A percentile compares a stretch with the other conserved stretches of the same genome.
Evolutionary conservation across 495 filamentous ascomycete genomes (phyloP).

Genomic region (Trichodelitschia bisporula): DNA sequence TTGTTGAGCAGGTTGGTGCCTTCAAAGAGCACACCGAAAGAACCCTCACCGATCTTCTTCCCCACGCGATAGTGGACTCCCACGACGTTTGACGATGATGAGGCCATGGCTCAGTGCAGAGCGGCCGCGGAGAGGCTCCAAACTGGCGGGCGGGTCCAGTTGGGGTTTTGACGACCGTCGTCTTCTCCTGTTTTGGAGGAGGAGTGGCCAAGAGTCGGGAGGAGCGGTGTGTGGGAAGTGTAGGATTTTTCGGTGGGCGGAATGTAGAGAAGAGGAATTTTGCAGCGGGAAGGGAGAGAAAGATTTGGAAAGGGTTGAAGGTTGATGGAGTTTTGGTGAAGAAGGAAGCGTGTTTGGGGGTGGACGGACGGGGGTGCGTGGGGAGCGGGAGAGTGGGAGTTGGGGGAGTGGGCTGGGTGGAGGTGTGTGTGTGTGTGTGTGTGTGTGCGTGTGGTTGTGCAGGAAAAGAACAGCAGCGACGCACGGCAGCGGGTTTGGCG

Average conservation of each 20-base stretch:
- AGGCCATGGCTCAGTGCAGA: conserved; percentile 39
- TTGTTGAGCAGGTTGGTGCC: conserved; percentile 97
- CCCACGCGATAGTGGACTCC: conserved; percentile 97
- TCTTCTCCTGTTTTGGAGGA: background rate
- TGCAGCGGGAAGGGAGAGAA: no score
- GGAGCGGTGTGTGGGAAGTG: background rate
- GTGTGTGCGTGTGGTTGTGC: no score
- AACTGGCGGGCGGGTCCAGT: conserved; percentile 1
- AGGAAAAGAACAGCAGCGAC: no score
- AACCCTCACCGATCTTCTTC: conserved; percentile 98
- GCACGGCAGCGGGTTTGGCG: no score
- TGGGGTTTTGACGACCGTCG: no score
- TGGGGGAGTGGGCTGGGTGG: no score
- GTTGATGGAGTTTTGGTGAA: no score
- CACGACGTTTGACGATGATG: conserved; percentile 91
- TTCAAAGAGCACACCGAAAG: conserved; percentile 97
- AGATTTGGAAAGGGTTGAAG: no score
- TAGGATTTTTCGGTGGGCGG: background rate
- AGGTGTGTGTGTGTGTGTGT: no score
- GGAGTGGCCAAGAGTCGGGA: background rate
- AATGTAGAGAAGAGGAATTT: background rate
- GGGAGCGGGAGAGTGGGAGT: no score
- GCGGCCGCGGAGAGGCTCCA: background rate
- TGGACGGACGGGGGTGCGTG: no score
- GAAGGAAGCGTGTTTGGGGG: no score